A percentile compares a stretch with the other conserved stretches of the same genome.
Conservation (phyloP, 2,329 filamentous ascomycete species). For the Sodiomyces alkalinus region DNA sequence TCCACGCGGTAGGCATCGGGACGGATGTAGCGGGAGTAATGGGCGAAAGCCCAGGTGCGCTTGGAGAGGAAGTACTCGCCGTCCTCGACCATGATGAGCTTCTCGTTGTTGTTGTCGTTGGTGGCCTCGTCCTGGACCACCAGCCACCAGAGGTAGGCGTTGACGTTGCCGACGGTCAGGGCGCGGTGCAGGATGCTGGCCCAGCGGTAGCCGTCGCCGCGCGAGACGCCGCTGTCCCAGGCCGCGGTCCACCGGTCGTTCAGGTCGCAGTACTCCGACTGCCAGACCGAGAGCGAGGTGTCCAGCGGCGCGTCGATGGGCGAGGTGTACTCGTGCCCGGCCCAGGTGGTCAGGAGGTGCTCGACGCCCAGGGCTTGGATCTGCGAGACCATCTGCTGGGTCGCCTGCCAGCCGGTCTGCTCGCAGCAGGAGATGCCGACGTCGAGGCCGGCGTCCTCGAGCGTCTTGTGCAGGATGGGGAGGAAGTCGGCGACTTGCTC, state of each 20-base stretch:
- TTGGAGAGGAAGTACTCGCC: constrained; percentile 15
- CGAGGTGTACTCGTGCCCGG: constrained; percentile 23
- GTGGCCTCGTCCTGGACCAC: constrained; percentile 2
- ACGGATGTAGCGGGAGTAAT: constrained; percentile 21
- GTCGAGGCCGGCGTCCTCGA: constrained; percentile 4
- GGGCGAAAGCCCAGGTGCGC: constrained; percentile 23
- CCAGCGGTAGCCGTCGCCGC: constrained; percentile 2
- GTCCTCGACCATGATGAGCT: constrained; percentile 16
- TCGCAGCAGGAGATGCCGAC: constrained; percentile 21
- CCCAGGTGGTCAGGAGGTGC: constrained; percentile 17
- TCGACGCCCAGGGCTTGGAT: constrained; percentile 18
- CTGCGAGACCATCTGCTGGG: constrained; percentile 17
- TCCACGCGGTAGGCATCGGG: constrained; percentile 19
- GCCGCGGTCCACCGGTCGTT: constrained; percentile 25
- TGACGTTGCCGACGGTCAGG: constrained; percentile 1
- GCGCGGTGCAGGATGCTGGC: constrained; percentile 1
- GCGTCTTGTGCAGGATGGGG: constrained; percentile 1
- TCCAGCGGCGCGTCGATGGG: constrained; percentile 20
- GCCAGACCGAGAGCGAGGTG: constrained; percentile 29
- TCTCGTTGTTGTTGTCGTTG: constrained; percentile 5
- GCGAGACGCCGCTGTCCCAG: constrained; percentile 27
- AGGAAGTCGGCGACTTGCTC: constrained; percentile 5
- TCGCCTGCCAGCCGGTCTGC: constrained; percentile 21
- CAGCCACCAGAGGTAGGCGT: constrained; percentile 2
- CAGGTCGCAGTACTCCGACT: constrained; percentile 34